Evolutionary conservation across 2,329 filamentous ascomycete species (phyloP).

Genomic region (Teratosphaeria zuluensis): DNA sequence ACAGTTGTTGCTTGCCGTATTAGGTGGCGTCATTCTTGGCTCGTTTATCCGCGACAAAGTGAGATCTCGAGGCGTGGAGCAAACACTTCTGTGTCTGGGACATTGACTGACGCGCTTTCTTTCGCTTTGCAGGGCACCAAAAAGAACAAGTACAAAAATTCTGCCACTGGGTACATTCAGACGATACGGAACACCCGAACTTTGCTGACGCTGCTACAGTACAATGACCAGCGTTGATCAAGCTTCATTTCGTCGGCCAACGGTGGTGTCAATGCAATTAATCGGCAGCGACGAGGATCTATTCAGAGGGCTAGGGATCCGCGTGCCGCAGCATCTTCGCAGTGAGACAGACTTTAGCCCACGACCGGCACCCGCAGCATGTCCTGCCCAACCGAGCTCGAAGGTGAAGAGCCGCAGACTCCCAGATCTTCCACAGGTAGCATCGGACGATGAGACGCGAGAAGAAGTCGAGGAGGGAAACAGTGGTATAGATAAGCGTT

Average conservation of each 20-base stretch:
- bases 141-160: constrained; percentile 59
- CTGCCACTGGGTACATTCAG: background rate
- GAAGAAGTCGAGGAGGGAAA: constrained; percentile 7
- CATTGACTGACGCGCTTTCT: too few species aligned
- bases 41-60: constrained; percentile 78
- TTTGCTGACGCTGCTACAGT: background rate
- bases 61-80: too few species aligned
- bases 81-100: too few species aligned
- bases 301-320: constrained; percentile 65
- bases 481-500: constrained; percentile 3
- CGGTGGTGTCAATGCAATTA: constrained; percentile 52
- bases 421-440: background rate
- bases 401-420: background rate
- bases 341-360: constrained; percentile 16
- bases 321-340: constrained; percentile 45
- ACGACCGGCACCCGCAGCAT: constrained; percentile 30
- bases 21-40: constrained; percentile 64
- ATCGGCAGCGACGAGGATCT: constrained; percentile 92
- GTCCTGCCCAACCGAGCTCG: constrained; percentile 23
- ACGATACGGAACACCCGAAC: background rate
- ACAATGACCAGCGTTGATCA: constrained; percentile 35
- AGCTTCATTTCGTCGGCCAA: constrained; percentile 51
- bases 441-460: background rate
- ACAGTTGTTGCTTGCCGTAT: background rate
- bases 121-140: constrained; percentile 53